phyloP scores from a whole-genome alignment of 2,329 filamentous ascomycete genomes.

The Neonectria ditissima region DNA sequence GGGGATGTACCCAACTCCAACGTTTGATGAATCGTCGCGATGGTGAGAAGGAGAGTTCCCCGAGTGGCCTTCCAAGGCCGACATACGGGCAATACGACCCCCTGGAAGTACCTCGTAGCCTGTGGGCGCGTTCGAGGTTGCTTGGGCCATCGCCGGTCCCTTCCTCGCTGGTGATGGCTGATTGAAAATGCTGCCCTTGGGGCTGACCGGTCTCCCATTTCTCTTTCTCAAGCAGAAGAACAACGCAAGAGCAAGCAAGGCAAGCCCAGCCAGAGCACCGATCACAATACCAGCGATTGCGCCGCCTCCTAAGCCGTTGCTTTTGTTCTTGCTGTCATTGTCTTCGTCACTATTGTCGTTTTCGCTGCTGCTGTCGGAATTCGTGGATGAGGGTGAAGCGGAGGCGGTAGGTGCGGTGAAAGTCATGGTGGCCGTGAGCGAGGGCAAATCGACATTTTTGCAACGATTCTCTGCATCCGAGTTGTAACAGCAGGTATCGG shows the following conservation, averaged over 20 bases:
- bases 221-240: conserved; percentile 70
- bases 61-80: conserved; percentile 84
- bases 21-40: conserved; percentile 53
- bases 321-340: conserved; percentile 36
- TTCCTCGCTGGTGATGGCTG: conserved; percentile 82
- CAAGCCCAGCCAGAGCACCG: conserved; percentile 78
- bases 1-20: conserved; percentile 61
- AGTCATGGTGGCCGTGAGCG: conserved; percentile 76
- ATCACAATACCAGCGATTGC: conserved; percentile 92
- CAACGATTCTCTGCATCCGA: conserved; percentile 81
- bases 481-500: conserved; percentile 93
- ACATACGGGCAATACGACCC: conserved; percentile 94
- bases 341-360: conserved; percentile 30
- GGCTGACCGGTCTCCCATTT: conserved; percentile 68
- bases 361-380: conserved; percentile 31
- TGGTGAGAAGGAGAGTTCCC: conserved; percentile 70
- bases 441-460: conserved; percentile 80
- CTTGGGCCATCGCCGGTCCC: conserved; percentile 57
- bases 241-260: conserved; percentile 75
- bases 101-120: conserved; percentile 84
- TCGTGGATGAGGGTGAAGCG: conserved; percentile 42
- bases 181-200: conserved; percentile 84
- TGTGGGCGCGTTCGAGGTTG: conserved; percentile 51
- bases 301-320: conserved; percentile 75
- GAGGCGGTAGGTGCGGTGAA: conserved; percentile 64